phyloP scores from a whole-genome alignment of 768 basidiomycete genomes.

The Termitomyces eurrhizus region DNA sequence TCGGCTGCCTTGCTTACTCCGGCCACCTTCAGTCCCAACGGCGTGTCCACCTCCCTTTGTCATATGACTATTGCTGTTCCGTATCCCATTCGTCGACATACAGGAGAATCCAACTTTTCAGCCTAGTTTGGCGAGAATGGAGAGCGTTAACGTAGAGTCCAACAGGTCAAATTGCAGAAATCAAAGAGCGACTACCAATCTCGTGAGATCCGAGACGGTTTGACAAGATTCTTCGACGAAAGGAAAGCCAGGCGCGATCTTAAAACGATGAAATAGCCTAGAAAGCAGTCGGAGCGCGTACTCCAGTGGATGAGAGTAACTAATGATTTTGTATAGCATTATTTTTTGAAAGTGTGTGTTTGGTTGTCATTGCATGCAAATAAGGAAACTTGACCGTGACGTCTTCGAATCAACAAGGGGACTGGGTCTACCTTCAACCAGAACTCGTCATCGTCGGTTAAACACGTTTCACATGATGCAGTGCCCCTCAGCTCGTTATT shows the following conservation, averaged over 20 bases:
- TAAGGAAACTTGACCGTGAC: not conserved
- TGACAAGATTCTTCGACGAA: conserved; percentile 52
- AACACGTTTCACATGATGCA: too few relatives aligned
- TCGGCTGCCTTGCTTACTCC: conserved; percentile 19
- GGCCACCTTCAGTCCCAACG: conserved; percentile 7
- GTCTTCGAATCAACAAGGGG: too few relatives aligned
- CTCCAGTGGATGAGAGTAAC: conserved; percentile 29
- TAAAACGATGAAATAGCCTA: conserved; percentile 13
- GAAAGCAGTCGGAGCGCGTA: conserved; percentile 18
- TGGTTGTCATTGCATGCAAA: conserved; percentile 22
- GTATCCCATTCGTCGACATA: conserved; percentile 16
- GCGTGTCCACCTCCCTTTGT: conserved; percentile 5
- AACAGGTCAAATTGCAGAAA: conserved; percentile 3
- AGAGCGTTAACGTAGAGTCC: conserved; percentile 11
- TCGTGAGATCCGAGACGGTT: conserved; percentile 65
- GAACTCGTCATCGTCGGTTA: too few relatives aligned
- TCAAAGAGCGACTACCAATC: conserved; percentile 37
- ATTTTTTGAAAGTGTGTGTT: conserved; percentile 41
- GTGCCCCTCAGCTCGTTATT: too few relatives aligned
- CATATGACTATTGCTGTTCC: conserved; percentile 7
- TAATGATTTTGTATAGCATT: conserved; percentile 35
- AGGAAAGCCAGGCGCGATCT: conserved; percentile 16
- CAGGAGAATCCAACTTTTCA: not conserved
- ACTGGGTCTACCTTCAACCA: too few relatives aligned
- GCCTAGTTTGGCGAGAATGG: conserved; percentile 7